These are phyloP conservation scores for Boletus tomentosulus DNA, from an alignment of 768 basidiomycete genomes.

Conservation along the genomic window DNA sequence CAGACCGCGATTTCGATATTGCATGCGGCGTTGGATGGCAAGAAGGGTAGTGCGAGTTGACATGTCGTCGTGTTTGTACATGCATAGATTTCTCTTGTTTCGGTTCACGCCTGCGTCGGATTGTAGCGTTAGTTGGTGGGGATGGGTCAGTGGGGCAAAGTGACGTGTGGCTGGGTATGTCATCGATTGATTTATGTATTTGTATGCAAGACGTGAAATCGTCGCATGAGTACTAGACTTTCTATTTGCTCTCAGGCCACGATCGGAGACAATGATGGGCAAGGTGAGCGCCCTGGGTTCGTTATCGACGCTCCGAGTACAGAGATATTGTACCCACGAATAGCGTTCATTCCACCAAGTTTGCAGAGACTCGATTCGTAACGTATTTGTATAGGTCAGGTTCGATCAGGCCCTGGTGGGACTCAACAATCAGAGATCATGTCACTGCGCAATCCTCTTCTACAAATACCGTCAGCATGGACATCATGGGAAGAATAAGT, in stretches of 20 bases:
- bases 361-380: too few species aligned
- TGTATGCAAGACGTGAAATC: not conserved
- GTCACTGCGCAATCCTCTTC: not conserved
- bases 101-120: not conserved
- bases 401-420: not conserved
- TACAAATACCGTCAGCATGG: not conserved
- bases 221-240: not conserved
- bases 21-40: slow-evolving; percentile 26
- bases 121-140: not conserved
- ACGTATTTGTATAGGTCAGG: not conserved
- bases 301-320: too few species aligned
- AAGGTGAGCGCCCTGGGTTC: too few species aligned
- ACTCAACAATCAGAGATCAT: not conserved
- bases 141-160: not conserved
- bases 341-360: not conserved
- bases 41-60: slow-evolving; percentile 18
- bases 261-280: too few species aligned
- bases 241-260: too few species aligned
- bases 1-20: slow-evolving; percentile 26
- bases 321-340: too few species aligned
- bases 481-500: not conserved
- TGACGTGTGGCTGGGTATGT: not conserved
- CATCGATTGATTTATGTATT: not conserved
- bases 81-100: not conserved
- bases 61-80: not conserved